These are phyloP conservation scores for Styphnolobium japonicum DNA, from an alignment of 306 rosid species.

Conservation along the genomic window DNA sequence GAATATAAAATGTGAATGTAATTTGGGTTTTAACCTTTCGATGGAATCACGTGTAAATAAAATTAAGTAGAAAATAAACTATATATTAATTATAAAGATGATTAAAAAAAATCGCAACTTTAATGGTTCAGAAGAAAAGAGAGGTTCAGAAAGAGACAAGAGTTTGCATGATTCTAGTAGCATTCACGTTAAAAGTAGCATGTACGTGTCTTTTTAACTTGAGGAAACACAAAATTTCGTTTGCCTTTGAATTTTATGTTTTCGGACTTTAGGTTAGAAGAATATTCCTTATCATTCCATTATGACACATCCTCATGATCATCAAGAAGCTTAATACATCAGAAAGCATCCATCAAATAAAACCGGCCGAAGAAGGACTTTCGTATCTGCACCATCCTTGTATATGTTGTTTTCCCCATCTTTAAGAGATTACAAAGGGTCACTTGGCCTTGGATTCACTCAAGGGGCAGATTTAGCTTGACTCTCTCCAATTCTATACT, in stretches of 20 bases:
- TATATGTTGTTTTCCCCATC: too few relatives aligned
- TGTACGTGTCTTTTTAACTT: not conserved
- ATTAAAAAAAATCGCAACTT: not conserved
- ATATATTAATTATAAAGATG: too few relatives aligned
- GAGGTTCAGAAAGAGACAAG: not conserved
- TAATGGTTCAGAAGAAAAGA: not conserved
- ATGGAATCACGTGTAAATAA: not conserved
- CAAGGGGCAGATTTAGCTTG: constrained; percentile 34
- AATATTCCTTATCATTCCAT: not conserved
- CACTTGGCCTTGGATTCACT: constrained; percentile 42
- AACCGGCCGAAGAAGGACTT: not conserved
- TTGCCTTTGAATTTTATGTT: too few relatives aligned
- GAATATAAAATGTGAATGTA: not conserved
- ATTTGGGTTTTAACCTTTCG: not conserved
- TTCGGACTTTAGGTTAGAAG: not conserved
- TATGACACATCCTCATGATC: not conserved
- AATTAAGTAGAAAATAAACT: not conserved
- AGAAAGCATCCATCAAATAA: not conserved
- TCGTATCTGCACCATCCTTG: not conserved
- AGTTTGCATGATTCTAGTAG: not conserved
- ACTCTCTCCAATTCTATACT: not conserved
- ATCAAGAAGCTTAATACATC: not conserved
- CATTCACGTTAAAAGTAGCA: not conserved
- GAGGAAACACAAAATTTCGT: not conserved
- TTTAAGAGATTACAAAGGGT: constrained; percentile 33